A percentile compares a stretch with the other conserved stretches of the same genome.
These are phyloP conservation scores for Zygosaccharomyces pseudorouxii DNA, from an alignment of 805 yeast species.

Conservation along the genomic window DNA sequence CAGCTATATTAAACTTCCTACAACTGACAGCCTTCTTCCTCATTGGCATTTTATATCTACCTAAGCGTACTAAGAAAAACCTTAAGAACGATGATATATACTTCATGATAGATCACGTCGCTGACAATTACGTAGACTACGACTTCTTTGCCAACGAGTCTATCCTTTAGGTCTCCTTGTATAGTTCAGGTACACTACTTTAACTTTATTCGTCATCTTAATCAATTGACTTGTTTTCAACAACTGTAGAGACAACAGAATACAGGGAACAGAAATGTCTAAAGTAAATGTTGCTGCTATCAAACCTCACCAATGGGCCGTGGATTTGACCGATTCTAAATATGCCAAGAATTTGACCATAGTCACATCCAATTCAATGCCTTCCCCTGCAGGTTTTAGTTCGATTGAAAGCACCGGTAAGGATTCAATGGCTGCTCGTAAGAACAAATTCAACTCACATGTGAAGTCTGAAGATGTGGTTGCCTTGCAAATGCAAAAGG, in stretches of 20 bases:
- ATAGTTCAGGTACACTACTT: neutral
- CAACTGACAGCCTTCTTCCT: slow-evolving; percentile 10
- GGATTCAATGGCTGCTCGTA: slow-evolving; percentile 9
- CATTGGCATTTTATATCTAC: slow-evolving; percentile 3
- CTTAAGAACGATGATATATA: slow-evolving; percentile 6
- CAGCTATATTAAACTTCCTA: slow-evolving; percentile 6
- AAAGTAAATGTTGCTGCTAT: slow-evolving; percentile 5
- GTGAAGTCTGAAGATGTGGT: slow-evolving; percentile 8
- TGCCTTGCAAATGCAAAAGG: slow-evolving; percentile 46
- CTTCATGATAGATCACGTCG: slow-evolving; percentile 9
- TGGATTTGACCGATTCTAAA: slow-evolving; percentile 13
- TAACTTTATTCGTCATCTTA: neutral
- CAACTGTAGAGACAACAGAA: neutral
- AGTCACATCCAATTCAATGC: slow-evolving; percentile 13
- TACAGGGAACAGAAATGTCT: neutral
- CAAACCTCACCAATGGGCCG: slow-evolving; percentile 18
- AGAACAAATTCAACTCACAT: slow-evolving; percentile 2
- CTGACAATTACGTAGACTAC: slow-evolving; percentile 10
- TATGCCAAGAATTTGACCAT: slow-evolving; percentile 12
- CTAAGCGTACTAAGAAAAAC: slow-evolving; percentile 1
- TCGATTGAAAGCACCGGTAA: slow-evolving; percentile 6
- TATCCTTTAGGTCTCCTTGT: neutral
- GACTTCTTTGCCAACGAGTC: slow-evolving; percentile 3
- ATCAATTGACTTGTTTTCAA: neutral
- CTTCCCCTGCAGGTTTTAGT: slow-evolving; percentile 30